Evolutionary conservation across 2,329 filamentous ascomycete species (phyloP).

Genomic region (Chalara sp.): DNA sequence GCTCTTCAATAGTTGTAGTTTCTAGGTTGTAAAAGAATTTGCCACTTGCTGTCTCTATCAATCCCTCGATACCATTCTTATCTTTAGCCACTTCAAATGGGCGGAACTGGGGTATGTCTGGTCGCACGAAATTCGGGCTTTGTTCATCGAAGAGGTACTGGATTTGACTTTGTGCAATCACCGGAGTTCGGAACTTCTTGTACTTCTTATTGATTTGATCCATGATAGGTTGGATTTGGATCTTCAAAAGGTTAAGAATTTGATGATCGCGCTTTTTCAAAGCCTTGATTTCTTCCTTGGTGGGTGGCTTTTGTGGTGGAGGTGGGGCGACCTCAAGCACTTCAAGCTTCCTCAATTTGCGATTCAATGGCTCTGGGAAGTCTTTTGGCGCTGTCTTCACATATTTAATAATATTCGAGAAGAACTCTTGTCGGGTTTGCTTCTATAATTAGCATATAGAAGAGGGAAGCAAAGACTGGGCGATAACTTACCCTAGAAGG

Average conservation of each 20-base stretch:
- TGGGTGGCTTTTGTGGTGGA: conserved; percentile 57
- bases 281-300: conserved; percentile 73
- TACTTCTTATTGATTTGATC: conserved; percentile 90
- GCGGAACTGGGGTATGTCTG: conserved; percentile 48
- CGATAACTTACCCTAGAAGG: conserved; percentile 51
- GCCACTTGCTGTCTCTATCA: conserved; percentile 66
- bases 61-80: conserved; percentile 67
- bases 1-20: conserved; percentile 86
- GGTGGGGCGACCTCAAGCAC: conserved; percentile 68
- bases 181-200: conserved; percentile 76
- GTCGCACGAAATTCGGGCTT: conserved; percentile 62
- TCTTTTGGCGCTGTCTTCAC: conserved; percentile 74
- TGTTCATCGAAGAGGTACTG: conserved; percentile 79
- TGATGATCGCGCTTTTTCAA: conserved; percentile 79
- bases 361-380: conserved; percentile 79
- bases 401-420: conserved; percentile 65
- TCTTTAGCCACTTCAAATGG: conserved; percentile 79
- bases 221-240: conserved; percentile 89
- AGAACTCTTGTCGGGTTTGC: conserved; percentile 70
- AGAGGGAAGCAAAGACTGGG: neutral
- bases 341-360: conserved; percentile 80
- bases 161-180: conserved; percentile 68
- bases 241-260: conserved; percentile 79
- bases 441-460: conserved; percentile 28
- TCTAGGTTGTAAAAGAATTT: conserved; percentile 97